Evolutionary conservation across 1,284 basidiomycete genomes (phyloP).

Genomic region (Microbotryum lychnidis-dioicae): DNA sequence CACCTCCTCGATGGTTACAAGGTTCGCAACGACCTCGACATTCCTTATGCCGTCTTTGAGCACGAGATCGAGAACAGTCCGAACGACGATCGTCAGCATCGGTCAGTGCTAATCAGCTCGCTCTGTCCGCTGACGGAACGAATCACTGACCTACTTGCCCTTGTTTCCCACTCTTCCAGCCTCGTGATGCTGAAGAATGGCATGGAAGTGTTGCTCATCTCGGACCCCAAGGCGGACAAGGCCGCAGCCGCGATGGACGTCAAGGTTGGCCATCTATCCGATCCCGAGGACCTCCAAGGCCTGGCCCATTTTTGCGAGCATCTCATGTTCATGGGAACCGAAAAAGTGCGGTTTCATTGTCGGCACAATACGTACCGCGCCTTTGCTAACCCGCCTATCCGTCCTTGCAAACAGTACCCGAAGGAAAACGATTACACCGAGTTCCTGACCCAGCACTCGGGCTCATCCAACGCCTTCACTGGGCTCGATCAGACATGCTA

Average conservation of each 20-base stretch:
- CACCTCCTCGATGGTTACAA: constrained; percentile 15
- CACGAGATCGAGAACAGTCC: constrained; percentile 64
- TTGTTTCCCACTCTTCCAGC: constrained; percentile 35
- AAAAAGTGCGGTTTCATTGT: constrained; percentile 37
- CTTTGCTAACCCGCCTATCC: background rate
- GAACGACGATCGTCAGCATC: constrained; percentile 68
- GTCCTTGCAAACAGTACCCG: constrained; percentile 54
- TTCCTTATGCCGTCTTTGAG: constrained; percentile 48
- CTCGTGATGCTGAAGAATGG: constrained; percentile 80
- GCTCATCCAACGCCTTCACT: constrained; percentile 88
- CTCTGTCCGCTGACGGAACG: background rate
- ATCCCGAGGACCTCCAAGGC: constrained; percentile 53
- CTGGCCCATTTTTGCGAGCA: constrained; percentile 75
- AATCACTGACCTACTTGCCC: constrained; percentile 23
- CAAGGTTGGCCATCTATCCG: constrained; percentile 85
- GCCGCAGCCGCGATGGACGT: constrained; percentile 92
- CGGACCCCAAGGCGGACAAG: constrained; percentile 84
- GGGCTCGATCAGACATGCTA: constrained; percentile 90
- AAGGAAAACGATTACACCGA: constrained; percentile 87
- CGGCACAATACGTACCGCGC: background rate
- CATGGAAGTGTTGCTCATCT: constrained; percentile 74
- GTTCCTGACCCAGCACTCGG: constrained; percentile 84
- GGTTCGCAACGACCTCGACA: background rate
- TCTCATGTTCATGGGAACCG: constrained; percentile 74
- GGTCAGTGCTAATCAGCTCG: constrained; percentile 2